Percentiles rank a stretch among this genome's conserved stretches.
Evolutionary conservation across 768 basidiomycete species (phyloP).

Genomic region (Tylopilus rubrobrunneus): DNA sequence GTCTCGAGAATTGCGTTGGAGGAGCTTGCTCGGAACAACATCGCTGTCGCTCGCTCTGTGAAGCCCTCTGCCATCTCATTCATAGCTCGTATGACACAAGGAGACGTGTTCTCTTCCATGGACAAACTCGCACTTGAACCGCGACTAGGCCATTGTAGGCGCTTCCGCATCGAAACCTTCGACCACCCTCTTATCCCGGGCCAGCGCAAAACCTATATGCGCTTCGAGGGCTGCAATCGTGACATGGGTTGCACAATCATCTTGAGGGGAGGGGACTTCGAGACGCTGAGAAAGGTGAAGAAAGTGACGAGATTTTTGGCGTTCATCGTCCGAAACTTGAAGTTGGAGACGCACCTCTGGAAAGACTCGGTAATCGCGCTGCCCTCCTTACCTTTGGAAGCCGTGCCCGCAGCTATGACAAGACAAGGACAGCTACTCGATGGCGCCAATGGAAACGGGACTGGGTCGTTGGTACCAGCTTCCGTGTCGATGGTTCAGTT

Average conservation of each 20-base stretch:
- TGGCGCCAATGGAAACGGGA: constrained; percentile 21
- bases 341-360: constrained; percentile 93
- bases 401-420: constrained; percentile 45
- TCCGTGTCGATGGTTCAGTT: constrained; percentile 27
- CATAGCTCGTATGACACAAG: constrained; percentile 91
- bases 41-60: constrained; percentile 87
- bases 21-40: constrained; percentile 75
- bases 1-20: constrained; percentile 91
- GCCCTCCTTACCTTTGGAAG: constrained; percentile 61
- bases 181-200: constrained; percentile 95
- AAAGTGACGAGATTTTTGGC: constrained; percentile 89
- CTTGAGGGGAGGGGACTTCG: constrained; percentile 80
- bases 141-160: constrained; percentile 80
- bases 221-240: constrained; percentile 91
- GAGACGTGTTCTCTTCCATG: constrained; percentile 93
- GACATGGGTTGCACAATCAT: constrained; percentile 96
- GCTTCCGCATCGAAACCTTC: constrained; percentile 87
- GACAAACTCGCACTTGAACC: constrained; percentile 90
- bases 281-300: constrained; percentile 81
- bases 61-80: constrained; percentile 84
- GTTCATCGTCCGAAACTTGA: constrained; percentile 89
- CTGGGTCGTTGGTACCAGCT: constrained; percentile 11
- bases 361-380: constrained; percentile 81
- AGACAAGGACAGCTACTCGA: constrained; percentile 25
- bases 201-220: constrained; percentile 92